Base-by-base conservation (phyloP, 768 basidiomycete genomes). In the Termitomyces titanicus region DNA sequence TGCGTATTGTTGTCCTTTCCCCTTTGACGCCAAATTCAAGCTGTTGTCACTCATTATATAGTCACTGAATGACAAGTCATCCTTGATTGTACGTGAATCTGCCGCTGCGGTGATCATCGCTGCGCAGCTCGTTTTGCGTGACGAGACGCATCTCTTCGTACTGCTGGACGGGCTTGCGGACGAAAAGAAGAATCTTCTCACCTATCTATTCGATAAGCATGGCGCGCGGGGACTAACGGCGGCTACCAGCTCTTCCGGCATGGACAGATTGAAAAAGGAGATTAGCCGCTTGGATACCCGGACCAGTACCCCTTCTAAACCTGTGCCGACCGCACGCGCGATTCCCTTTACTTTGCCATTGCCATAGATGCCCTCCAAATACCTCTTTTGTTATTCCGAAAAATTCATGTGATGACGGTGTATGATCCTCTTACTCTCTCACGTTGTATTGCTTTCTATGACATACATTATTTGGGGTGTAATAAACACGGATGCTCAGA, bases 131-230 rank as follows among this genome's bases (percentile, higher is more conserved):
- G 85, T 93, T 53, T 73, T 94, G 38, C 81, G 84, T 24, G 92
- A 94, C 64, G 92, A 94, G 66, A 84, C 85, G 0, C 89, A 92
- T 60, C 74, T 94, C 1, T 94, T 94, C 62, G 75, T 82, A 35
- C 80, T 94, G 17, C 73, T 94, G 43, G 89, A 91, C 54, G 89
- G 88, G 5, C 76, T 94, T 39, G 84, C 89, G n/a, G 88, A 92
- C 57, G 90, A 91, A 63, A 92, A 94, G 78, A 93, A 92, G 77
- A 93, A 94, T 65, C 74, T 94, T 17, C 74, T 94, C 47, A 92
- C 92, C 1, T 94, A 94, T 61, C 75, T 92, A 54, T 94, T 94
- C 60, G 92, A 93, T 68, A 94, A 93, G 68, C 89, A 93, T 63
- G 85, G 85, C 31, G 88, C 81, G 10, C 77, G 92, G 20, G 88